Evolutionary conservation across 768 basidiomycete genomes (phyloP), one percentile per base, ranked within the genome.

Genomic region (Sporobolomyces phaffii): DNA sequence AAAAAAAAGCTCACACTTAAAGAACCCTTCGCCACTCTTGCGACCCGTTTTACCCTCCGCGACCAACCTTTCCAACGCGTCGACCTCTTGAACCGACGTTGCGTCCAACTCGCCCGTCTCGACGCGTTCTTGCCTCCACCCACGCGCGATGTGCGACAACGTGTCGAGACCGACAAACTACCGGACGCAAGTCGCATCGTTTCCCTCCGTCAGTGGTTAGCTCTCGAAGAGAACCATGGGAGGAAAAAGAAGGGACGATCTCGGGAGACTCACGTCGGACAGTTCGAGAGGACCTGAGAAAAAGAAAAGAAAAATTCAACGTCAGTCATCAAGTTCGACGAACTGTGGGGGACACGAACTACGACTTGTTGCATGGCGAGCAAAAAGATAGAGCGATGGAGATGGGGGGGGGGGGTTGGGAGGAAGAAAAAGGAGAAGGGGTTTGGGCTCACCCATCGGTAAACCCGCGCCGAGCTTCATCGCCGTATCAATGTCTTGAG

Each of bases 381-480:
- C n/a, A n/a, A n/a, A n/a, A n/a, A n/a, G n/a, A n/a, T n/a, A n/a
- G n/a, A n/a, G n/a, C n/a, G n/a, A n/a, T n/a, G n/a, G n/a, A n/a
- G n/a, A n/a, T n/a, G n/a, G n/a, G n/a, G n/a, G n/a, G n/a, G n/a
- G 31, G 15, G 14, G 22, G 18, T 8, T n/a, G 31, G 20, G 60
- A 11, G 11, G 10, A 22, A 47, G 20, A 6, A 50, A 18, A 33
- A 17, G n/a, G n/a, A n/a, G n/a, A n/a, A n/a, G n/a, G n/a, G n/a
- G n/a, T n/a, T n/a, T n/a, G n/a, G n/a, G n/a, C 51, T 28, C 29
- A 65, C 57, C 64, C 54, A 64, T 65, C 3, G 70, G 60, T 11
- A 69, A 31, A 20, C 80, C 80, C 1, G 80, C 80, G 1, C 80
- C 80, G 2, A 80, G 74, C 70, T 80, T 79, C 80, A 81, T 80